Evolutionary conservation across 148 eudicot species (phyloP).

Genomic region (Rhododendron simsii): DNA sequence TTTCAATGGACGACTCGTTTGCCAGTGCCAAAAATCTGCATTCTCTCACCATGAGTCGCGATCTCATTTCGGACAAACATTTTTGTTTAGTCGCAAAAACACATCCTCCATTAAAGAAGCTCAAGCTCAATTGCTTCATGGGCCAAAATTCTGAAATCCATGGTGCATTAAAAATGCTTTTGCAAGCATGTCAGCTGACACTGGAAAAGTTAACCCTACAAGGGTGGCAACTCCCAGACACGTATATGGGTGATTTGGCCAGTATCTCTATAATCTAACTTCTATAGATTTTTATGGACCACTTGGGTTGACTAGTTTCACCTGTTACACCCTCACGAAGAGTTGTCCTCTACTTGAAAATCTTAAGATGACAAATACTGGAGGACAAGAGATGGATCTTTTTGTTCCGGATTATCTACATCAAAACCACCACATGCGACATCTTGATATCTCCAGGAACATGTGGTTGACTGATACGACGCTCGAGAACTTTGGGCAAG

Average conservation of each 20-base stretch:
- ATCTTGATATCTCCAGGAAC: neutral
- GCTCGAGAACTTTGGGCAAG: neutral
- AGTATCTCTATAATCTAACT: neutral
- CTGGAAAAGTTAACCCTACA: neutral
- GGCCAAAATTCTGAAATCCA: neutral
- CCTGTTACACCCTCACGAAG: neutral
- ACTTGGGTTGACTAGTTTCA: neutral
- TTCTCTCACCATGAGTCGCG: neutral
- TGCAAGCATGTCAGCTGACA: neutral
- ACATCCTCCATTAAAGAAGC: neutral
- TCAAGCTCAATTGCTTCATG: neutral
- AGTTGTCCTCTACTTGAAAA: neutral
- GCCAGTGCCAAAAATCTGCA: neutral
- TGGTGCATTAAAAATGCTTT: neutral
- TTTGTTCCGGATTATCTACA: neutral
- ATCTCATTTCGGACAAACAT: neutral
- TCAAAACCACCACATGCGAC: neutral
- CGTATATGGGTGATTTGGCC: neutral
- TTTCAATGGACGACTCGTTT: neutral
- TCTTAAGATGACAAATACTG: no score
- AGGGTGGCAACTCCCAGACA: neutral
- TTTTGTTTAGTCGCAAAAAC: neutral
- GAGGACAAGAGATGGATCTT: neutral
- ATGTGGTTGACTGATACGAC: neutral
- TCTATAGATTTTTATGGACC: no score